Base-by-base conservation (phyloP, 2,329 filamentous ascomycete species). In the Colletotrichum tamarilloi region DNA sequence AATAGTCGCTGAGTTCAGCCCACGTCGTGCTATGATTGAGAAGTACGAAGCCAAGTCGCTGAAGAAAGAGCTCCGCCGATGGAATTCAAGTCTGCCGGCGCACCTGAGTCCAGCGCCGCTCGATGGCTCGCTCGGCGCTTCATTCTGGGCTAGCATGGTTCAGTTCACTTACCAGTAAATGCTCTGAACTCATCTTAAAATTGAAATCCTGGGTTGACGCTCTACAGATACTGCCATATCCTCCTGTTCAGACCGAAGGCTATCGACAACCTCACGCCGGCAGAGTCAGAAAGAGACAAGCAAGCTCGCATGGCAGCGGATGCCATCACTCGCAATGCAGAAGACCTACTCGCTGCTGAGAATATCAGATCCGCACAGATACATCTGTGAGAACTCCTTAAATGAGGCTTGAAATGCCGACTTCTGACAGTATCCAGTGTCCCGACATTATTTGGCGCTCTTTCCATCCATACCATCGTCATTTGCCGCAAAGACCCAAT, bases 281-380 rank as follows among this genome's bases (percentile, higher is more conserved):
- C 56, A n/a, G 58, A 68, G 14, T 22, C 24, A 14, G 64, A 68
- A 12, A 30, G 69, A 14, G 69, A 72, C 52, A 26, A 5, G 8
- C 69, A 32, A 4, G 69, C 63, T 19, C 57, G 63, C 1, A 30
- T 56, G 7, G 69, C 64, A 2, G 69, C 69, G 2, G 69, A 72
- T n/a, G 63, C 58, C 2, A 72, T 72, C 32, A 72, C 64, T 14
- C 69, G 69, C 6, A 72, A 68, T 52, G 69, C 69, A 30, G 69
- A 72, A 56, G 69, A 72, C 19, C 57, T 57, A 38, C 64, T 72
- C 7, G 46, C 57, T 12, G 53, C 64, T 0, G 35, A 68, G 1
- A 58, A 38, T 16, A 68, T 68, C 14, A 9, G 16, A 64, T 57
- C 35, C 16, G 49, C 58, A 26, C 67, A 68, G 26, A 68, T 68